A percentile compares a stretch with the other conserved stretches of the same genome.
Conservation (phyloP, 108 stramenopile genomes). For the Skeletonema marinoi region DNA sequence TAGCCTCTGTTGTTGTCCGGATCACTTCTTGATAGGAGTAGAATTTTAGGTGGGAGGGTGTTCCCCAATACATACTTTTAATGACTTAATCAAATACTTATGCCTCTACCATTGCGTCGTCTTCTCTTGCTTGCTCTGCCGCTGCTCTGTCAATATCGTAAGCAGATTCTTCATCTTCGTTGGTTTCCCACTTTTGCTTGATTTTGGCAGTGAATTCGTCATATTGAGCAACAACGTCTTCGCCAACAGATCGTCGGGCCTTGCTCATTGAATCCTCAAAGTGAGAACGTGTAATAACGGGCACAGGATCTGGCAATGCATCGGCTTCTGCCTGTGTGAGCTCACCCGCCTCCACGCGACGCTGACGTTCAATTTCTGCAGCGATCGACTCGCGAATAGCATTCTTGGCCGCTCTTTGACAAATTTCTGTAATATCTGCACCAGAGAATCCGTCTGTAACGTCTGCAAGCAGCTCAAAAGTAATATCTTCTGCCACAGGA, state of each 20-base stretch:
- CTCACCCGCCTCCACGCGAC: constrained; percentile 85
- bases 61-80: background rate
- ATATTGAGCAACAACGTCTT: constrained; percentile 87
- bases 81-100: background rate
- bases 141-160: constrained; percentile 88
- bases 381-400: constrained; percentile 92
- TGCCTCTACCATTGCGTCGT: constrained; percentile 31
- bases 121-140: constrained; percentile 77
- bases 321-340: constrained; percentile 86
- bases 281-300: constrained; percentile 75
- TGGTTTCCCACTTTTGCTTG: constrained; percentile 84
- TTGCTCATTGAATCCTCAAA: constrained; percentile 91
- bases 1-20: background rate
- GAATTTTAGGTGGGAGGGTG: background rate
- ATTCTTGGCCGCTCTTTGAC: constrained; percentile 94
- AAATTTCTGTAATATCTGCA: constrained; percentile 97
- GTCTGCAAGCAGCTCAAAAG: constrained; percentile 79
- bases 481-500: constrained; percentile 82
- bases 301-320: constrained; percentile 79
- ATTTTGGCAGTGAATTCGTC: constrained; percentile 87
- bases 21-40: too few species aligned
- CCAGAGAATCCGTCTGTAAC: constrained; percentile 95
- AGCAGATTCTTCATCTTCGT: constrained; percentile 51
- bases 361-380: constrained; percentile 83
- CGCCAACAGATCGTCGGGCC: constrained; percentile 87